phyloP scores from a whole-genome alignment of 768 basidiomycete species.

The Auriscalpium orientale region DNA sequence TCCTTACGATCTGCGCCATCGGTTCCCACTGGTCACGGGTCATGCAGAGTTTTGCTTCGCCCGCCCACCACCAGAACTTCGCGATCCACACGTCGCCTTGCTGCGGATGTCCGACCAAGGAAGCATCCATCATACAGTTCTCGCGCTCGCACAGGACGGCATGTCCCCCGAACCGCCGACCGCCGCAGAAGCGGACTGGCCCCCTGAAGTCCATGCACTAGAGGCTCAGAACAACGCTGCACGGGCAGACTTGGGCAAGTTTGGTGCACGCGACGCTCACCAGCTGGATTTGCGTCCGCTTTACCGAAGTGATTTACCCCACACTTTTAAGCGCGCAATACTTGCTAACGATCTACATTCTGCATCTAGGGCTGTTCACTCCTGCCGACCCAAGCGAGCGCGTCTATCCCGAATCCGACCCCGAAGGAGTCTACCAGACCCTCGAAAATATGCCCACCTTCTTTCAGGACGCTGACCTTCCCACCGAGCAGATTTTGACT shows the following conservation, averaged over 20 bases:
- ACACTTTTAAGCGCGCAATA: background rate
- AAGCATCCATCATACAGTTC: slow-evolving; percentile 6
- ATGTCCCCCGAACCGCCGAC: background rate
- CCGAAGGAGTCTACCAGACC: slow-evolving; percentile 36
- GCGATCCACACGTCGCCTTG: slow-evolving; percentile 3
- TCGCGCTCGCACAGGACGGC: background rate
- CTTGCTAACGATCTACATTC: background rate
- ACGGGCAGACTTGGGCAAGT: slow-evolving; percentile 24
- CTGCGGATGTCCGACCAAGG: slow-evolving; percentile 9
- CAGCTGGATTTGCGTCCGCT: slow-evolving; percentile 39
- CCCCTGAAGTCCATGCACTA: slow-evolving; percentile 1
- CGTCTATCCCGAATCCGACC: slow-evolving; percentile 20
- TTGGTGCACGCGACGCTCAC: slow-evolving; percentile 36
- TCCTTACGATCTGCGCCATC: slow-evolving; percentile 38
- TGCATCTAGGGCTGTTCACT: slow-evolving; percentile 16
- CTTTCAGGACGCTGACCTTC: slow-evolving; percentile 44
- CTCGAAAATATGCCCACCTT: slow-evolving; percentile 48
- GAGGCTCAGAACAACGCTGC: background rate
- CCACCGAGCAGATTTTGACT: slow-evolving; percentile 50
- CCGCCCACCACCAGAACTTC: slow-evolving; percentile 21
- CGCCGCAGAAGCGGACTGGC: slow-evolving; percentile 1
- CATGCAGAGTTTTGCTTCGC: slow-evolving; percentile 27
- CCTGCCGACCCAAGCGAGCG: slow-evolving; percentile 4
- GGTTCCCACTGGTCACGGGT: slow-evolving; percentile 16
- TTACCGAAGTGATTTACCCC: slow-evolving; percentile 45